phyloP scores from a whole-genome alignment of 2,329 filamentous ascomycete species.

The Ophioceras dolichostomum region DNA sequence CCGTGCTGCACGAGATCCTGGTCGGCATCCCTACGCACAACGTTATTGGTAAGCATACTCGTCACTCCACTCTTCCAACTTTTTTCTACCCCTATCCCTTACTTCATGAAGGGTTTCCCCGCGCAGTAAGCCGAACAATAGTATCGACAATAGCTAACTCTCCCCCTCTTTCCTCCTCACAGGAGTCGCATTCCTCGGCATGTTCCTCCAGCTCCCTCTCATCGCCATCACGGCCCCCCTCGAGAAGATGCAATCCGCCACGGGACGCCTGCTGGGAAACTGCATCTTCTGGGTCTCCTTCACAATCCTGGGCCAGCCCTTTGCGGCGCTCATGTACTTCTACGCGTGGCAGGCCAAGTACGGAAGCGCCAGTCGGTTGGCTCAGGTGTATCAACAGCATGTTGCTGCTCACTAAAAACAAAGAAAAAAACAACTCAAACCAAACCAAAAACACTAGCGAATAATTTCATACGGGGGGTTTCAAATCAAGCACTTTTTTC shows the following conservation, averaged over 20 bases:
- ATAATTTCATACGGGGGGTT: no score
- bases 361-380: conserved; percentile 55
- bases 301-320: conserved; percentile 86
- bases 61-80: background rate
- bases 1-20: conserved; percentile 79
- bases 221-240: conserved; percentile 71
- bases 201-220: conserved; percentile 85
- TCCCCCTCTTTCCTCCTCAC: conserved; percentile 6
- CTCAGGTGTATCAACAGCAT: background rate
- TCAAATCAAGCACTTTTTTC: no score
- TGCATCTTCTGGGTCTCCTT: conserved; percentile 95
- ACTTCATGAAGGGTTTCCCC: rapidly evolving
- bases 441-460: no score
- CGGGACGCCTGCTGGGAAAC: conserved; percentile 75
- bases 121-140: background rate
- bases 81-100: background rate
- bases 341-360: conserved; percentile 99
- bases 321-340: conserved; percentile 88
- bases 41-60: conserved; percentile 56
- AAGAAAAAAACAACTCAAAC: no score
- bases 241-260: conserved; percentile 63
- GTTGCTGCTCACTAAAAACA: no score
- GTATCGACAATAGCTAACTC: conserved; percentile 1
- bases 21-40: conserved; percentile 94
- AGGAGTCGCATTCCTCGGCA: conserved; percentile 88